Percentiles rank a stretch among this genome's conserved stretches.
Conservation (phyloP, 2,329 filamentous ascomycete species). For the Penicillium hordei region DNA sequence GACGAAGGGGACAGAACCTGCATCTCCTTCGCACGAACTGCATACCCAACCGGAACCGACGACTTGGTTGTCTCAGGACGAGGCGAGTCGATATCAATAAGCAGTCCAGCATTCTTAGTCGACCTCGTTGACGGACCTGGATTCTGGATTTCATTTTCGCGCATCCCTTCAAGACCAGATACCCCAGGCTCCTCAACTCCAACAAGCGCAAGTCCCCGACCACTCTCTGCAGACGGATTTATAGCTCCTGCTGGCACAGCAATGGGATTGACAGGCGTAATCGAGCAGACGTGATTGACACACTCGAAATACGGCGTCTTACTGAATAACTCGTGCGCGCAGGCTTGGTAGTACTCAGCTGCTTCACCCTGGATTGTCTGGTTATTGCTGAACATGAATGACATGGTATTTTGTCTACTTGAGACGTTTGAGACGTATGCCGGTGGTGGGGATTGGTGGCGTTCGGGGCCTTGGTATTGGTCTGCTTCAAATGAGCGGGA, state of each 20-base stretch:
- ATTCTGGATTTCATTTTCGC: background rate
- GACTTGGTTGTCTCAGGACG: background rate
- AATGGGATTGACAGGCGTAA: constrained; percentile 29
- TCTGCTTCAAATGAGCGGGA: constrained; percentile 11
- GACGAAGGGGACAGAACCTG: constrained; percentile 10
- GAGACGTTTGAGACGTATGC: constrained; percentile 6
- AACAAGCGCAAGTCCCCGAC: constrained; percentile 23
- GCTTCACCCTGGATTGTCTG: constrained; percentile 35
- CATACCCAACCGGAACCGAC: background rate
- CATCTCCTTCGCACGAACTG: constrained; percentile 2
- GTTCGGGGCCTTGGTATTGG: background rate
- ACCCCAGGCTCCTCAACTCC: constrained; percentile 1
- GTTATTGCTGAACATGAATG: constrained; percentile 27
- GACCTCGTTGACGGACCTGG: background rate
- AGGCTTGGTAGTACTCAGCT: constrained; percentile 48
- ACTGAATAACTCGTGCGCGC: constrained; percentile 46
- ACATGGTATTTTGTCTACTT: constrained; percentile 17
- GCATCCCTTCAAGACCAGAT: background rate
- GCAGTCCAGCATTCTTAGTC: constrained; percentile 8
- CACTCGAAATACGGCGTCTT: constrained; percentile 46
- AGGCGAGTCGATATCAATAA: constrained; percentile 25
- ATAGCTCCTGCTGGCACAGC: constrained; percentile 14
- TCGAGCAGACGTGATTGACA: constrained; percentile 44
- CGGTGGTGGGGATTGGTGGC: constrained; percentile 3
- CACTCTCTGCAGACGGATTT: constrained; percentile 1